Conservation (phyloP, 306 rosid genomes). For the Medicago arabica region DNA sequence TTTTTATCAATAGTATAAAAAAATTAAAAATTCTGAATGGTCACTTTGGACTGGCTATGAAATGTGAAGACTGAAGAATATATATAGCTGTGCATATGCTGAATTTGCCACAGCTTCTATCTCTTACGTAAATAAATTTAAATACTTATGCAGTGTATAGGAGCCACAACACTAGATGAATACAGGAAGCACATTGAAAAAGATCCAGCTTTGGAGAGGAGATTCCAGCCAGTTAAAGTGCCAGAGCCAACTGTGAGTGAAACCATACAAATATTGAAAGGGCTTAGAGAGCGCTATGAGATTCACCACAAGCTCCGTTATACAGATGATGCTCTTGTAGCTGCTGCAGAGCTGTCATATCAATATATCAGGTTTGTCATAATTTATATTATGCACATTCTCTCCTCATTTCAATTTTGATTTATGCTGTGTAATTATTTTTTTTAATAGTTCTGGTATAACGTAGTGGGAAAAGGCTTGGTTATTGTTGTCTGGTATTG, state of each 20-base stretch:
- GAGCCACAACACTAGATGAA: conserved; percentile 96
- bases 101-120: no score
- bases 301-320: conserved; percentile 97
- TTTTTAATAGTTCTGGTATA: not conserved
- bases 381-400: not conserved
- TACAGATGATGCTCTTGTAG: conserved; percentile 84
- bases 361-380: conserved; percentile 86
- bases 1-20: not conserved
- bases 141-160: conserved; percentile 75
- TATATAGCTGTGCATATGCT: no score
- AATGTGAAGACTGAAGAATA: not conserved
- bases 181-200: conserved; percentile 96
- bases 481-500: no score
- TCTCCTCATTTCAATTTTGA: not conserved
- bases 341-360: conserved; percentile 90
- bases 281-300: conserved; percentile 94
- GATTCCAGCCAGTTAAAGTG: conserved; percentile 94
- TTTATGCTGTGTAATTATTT: not conserved
- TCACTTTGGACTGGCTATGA: conserved; percentile 7
- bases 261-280: conserved; percentile 82
- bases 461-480: no score
- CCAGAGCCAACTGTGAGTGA: conserved; percentile 96
- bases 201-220: conserved; percentile 93
- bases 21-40: not conserved
- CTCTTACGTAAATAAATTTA: not conserved